Evolutionary conservation across 805 yeast species (phyloP).

Genomic region (Millerago galiae): DNA sequence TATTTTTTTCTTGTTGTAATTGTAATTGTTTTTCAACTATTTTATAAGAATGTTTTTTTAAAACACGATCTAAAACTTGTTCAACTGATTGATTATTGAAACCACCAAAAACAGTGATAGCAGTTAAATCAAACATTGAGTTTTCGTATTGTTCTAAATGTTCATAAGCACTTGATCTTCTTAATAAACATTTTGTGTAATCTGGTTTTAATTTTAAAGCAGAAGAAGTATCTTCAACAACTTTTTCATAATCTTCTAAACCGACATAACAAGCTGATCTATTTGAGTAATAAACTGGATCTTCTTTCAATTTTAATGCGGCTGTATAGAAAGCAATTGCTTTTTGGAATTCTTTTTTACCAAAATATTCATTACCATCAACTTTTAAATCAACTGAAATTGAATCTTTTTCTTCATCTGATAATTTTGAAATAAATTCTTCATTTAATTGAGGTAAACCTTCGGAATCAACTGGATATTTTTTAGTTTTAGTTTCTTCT

Average conservation of each 20-base stretch:
- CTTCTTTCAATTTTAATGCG: conserved; percentile 70
- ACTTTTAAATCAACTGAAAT: conserved; percentile 77
- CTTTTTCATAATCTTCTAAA: conserved; percentile 71
- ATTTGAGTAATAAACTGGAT: conserved; percentile 89
- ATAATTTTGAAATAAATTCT: conserved; percentile 38
- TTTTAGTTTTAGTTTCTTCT: conserved; percentile 31
- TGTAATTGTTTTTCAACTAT: conserved; percentile 57
- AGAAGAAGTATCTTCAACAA: conserved; percentile 77
- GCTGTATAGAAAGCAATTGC: conserved; percentile 76
- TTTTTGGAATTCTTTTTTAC: conserved; percentile 56
- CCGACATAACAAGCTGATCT: conserved; percentile 95
- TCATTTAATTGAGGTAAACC: conserved; percentile 56
- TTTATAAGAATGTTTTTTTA: conserved; percentile 72
- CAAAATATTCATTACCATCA: conserved; percentile 81
- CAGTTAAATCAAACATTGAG: conserved; percentile 88
- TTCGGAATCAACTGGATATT: conserved; percentile 46
- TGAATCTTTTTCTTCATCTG: conserved; percentile 47
- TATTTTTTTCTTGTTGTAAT: conserved; percentile 13
- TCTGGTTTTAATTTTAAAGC: conserved; percentile 86
- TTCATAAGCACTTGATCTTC: conserved; percentile 93
- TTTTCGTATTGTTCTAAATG: conserved; percentile 69
- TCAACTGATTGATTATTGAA: conserved; percentile 74
- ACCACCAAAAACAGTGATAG: conserved; percentile 80
- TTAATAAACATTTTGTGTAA: conserved; percentile 82
- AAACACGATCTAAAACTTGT: conserved; percentile 77